Evolutionary conservation across 371 early-diverging fungal genomes (phyloP).

Genomic region (Rhizomucor pusillus): DNA sequence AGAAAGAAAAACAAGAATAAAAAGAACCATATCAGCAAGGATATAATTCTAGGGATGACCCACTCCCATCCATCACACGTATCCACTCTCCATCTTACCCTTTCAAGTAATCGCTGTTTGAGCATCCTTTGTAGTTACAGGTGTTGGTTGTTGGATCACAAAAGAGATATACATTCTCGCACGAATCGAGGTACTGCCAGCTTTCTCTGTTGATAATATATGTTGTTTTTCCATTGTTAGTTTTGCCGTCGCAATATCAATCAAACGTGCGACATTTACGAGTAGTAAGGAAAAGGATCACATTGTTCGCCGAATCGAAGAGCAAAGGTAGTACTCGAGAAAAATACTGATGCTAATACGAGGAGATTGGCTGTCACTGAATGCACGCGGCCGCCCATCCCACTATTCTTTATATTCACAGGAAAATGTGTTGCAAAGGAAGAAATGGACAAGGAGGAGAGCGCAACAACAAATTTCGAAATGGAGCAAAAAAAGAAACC

Average conservation of each 20-base stretch:
- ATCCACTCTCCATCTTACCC: constrained; percentile 19
- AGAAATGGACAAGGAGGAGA: no score
- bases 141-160: constrained; percentile 29
- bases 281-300: constrained; percentile 30
- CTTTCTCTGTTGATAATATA: not conserved
- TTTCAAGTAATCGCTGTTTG: constrained; percentile 40
- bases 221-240: not conserved
- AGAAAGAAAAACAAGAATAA: no score
- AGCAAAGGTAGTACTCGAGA: constrained; percentile 1
- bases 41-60: no score
- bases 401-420: no score
- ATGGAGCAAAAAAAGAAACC: no score
- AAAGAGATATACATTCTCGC: constrained; percentile 36
- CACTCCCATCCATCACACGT: no score
- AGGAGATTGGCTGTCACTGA: no score
- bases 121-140: constrained; percentile 43
- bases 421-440: no score
- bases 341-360: no score
- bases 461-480: no score
- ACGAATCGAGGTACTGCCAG: constrained; percentile 30
- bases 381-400: no score
- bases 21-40: no score
- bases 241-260: not conserved
- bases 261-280: constrained; percentile 24
- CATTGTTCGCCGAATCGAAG: constrained; percentile 28